These are phyloP conservation scores for Xylaria venustula DNA, from an alignment of 495 filamentous ascomycete genomes.

Conservation along the genomic window DNA sequence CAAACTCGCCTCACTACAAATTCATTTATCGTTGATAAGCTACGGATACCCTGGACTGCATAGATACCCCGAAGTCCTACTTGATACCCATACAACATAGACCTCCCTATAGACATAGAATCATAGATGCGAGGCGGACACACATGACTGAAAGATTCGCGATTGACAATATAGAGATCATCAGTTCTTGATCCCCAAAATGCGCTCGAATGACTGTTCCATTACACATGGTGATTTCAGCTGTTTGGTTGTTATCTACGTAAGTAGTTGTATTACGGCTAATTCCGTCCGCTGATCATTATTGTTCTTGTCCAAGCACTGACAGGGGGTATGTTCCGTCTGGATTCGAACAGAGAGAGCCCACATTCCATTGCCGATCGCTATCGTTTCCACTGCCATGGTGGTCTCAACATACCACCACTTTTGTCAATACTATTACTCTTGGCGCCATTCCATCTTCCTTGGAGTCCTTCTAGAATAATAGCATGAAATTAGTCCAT, in stretches of 20 bases:
- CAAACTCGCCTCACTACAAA: neutral
- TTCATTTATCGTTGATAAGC: constrained; percentile 6
- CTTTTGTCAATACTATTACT: no score
- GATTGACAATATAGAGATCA: neutral
- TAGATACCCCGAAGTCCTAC: neutral
- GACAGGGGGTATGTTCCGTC: neutral
- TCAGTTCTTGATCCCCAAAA: neutral
- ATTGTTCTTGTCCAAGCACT: neutral
- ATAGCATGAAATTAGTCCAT: neutral
- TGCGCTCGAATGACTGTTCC: constrained; percentile 2
- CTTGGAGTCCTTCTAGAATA: neutral
- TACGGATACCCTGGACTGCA: constrained; percentile 12
- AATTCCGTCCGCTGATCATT: constrained; percentile 6
- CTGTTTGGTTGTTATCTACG: neutral
- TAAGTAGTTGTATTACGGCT: neutral
- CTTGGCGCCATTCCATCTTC: neutral
- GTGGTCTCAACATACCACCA: neutral
- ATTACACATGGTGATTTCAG: neutral
- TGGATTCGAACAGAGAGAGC: neutral
- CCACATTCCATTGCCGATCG: neutral
- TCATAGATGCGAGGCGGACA: neutral
- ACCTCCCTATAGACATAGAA: neutral
- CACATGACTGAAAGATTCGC: neutral
- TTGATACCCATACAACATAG: neutral
- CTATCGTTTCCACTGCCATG: neutral